Conservation (phyloP, 192 early-diverging fungal species). For the Entrophospora sp. region DNA sequence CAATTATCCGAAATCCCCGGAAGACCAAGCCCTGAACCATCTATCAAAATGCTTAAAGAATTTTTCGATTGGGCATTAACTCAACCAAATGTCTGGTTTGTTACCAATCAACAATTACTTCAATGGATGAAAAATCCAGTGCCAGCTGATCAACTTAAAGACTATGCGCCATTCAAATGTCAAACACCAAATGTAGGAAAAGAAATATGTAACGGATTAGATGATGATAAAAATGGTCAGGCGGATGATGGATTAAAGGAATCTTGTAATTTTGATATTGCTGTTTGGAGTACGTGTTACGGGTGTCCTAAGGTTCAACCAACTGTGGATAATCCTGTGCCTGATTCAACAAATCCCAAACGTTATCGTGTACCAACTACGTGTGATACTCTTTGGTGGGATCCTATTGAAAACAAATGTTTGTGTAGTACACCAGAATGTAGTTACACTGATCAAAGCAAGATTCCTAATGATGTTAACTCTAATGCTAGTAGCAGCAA, state of each 20-base stretch:
- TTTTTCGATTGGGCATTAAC: slow-evolving; percentile 47
- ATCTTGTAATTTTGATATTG: slow-evolving; percentile 38
- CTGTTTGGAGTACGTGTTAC: slow-evolving; percentile 46
- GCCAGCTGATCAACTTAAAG: slow-evolving; percentile 50
- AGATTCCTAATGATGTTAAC: too few species aligned
- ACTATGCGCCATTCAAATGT: slow-evolving; percentile 61
- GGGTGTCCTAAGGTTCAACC: slow-evolving; percentile 41
- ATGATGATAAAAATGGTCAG: slow-evolving; percentile 30
- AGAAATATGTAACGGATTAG: slow-evolving; percentile 66
- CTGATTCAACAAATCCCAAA: slow-evolving; percentile 27
- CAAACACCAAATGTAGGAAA: slow-evolving; percentile 42
- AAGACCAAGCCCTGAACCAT: slow-evolving; percentile 19
- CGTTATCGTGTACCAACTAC: slow-evolving; percentile 44
- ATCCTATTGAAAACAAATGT: slow-evolving; percentile 55
- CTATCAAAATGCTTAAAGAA: slow-evolving; percentile 24
- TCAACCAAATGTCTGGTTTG: slow-evolving; percentile 62
- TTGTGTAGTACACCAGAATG: slow-evolving; percentile 47
- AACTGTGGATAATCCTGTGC: slow-evolving; percentile 32
- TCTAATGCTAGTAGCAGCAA: too few species aligned
- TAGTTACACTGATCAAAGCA: slow-evolving; percentile 39
- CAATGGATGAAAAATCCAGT: slow-evolving; percentile 76
- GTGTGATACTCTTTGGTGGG: slow-evolving; percentile 64
- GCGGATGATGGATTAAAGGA: slow-evolving; percentile 30
- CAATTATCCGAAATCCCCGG: slow-evolving; percentile 33
- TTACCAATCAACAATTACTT: slow-evolving; percentile 59